Percentiles rank a stretch among this genome's conserved stretches.
These are phyloP conservation scores for Nitzschia putrida DNA, from an alignment of 108 stramenopile genomes.

Conservation along the genomic window DNA sequence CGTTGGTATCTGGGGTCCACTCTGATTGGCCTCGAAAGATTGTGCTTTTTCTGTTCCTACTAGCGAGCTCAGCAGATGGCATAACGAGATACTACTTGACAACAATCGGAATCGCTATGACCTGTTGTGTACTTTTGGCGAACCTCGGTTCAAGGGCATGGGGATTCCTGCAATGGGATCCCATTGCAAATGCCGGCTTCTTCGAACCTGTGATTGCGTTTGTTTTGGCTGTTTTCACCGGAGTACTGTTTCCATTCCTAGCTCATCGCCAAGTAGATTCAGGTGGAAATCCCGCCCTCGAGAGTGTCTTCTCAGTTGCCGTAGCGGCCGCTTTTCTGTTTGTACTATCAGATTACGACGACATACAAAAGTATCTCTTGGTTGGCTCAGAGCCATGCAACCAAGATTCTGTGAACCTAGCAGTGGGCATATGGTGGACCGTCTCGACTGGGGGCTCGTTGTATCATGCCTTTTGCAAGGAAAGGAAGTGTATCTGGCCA, in stretches of 20 bases:
- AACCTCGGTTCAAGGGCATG: conserved; percentile 75
- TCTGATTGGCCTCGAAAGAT: conserved; percentile 66
- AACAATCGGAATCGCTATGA: conserved; percentile 49
- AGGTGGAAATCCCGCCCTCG: conserved; percentile 69
- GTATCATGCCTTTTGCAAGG: conserved; percentile 36
- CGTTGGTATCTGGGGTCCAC: conserved; percentile 35
- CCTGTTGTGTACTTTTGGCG: conserved; percentile 53
- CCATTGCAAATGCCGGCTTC: conserved; percentile 36
- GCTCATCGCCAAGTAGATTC: conserved; percentile 55
- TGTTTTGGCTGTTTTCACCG: conserved; percentile 47
- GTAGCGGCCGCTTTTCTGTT: conserved; percentile 56
- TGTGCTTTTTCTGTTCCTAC: conserved; percentile 37
- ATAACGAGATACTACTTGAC: conserved; percentile 40
- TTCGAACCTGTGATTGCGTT: conserved; percentile 47
- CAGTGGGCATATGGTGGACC: conserved; percentile 60
- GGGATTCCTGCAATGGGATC: conserved; percentile 63
- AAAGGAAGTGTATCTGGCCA: conserved; percentile 21
- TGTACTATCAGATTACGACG: conserved; percentile 59
- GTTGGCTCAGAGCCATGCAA: conserved; percentile 56
- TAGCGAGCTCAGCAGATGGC: conserved; percentile 43
- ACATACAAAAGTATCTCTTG: conserved; percentile 56
- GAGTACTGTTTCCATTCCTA: conserved; percentile 64
- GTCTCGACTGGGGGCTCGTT: conserved; percentile 54
- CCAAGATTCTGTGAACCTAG: conserved; percentile 57
- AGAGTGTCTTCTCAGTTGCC: conserved; percentile 47